A percentile compares a stretch with the other conserved stretches of the same genome.
phyloP scores from a whole-genome alignment of 2,329 filamentous ascomycete genomes.

The Sclerotiophoma versabilis region DNA sequence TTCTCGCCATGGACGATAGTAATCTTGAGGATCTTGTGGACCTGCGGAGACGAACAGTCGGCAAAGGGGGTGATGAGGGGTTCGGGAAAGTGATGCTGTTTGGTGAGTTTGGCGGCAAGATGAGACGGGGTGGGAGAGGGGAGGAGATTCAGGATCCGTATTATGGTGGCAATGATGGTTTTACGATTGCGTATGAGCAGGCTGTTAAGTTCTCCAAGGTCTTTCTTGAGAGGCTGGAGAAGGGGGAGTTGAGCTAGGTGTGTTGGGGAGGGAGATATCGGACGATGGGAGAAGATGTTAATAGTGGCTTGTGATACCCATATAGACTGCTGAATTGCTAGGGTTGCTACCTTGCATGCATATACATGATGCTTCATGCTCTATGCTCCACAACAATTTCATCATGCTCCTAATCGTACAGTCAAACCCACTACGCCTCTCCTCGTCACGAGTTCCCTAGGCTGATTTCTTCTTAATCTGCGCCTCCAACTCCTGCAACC shows the following conservation, averaged over 20 bases:
- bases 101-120: conserved; percentile 75
- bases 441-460: neutral
- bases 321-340: conserved; percentile 1
- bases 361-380: conserved; percentile 3
- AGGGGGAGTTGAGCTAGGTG: conserved; percentile 32
- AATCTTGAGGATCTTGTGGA: conserved; percentile 77
- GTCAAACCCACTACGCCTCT: neutral
- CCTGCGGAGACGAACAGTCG: conserved; percentile 61
- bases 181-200: conserved; percentile 87
- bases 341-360: neutral
- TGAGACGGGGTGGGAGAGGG: conserved; percentile 56
- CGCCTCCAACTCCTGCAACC: conserved; percentile 28
- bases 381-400: neutral
- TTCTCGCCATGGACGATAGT: conserved; percentile 90
- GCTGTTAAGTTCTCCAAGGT: conserved; percentile 77
- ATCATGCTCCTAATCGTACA: neutral
- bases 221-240: conserved; percentile 70
- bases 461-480: conserved; percentile 26
- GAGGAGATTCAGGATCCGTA: conserved; percentile 87
- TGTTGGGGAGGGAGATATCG: neutral
- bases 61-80: conserved; percentile 43
- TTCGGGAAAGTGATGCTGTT: conserved; percentile 75
- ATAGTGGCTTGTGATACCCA: conserved; percentile 31
- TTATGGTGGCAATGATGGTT: conserved; percentile 84
- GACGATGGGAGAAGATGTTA: conserved; percentile 16